A percentile compares a stretch with the other conserved stretches of the same genome.
These are phyloP conservation scores for Penicillium digitatum DNA, from an alignment of 2,329 filamentous ascomycete species.

Conservation along the genomic window DNA sequence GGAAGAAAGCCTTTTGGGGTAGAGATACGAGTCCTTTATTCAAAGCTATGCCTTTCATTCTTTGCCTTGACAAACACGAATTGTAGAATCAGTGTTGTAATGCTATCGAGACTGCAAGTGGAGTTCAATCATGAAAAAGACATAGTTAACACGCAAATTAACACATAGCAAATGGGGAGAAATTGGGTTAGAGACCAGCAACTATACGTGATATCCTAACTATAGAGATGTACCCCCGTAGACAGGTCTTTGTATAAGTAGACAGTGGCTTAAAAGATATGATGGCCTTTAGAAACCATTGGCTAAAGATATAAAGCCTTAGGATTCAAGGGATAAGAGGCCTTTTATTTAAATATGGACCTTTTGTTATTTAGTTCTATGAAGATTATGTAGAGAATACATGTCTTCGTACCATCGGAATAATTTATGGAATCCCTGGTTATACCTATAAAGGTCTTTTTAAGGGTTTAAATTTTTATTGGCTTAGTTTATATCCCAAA, in stretches of 20 bases:
- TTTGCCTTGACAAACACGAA: background rate
- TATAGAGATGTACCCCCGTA: background rate
- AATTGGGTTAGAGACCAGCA: background rate
- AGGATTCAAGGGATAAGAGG: background rate
- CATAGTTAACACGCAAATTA: background rate
- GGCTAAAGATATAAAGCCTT: background rate
- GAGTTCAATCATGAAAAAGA: background rate
- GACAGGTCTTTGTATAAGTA: accelerated
- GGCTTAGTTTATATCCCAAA: background rate
- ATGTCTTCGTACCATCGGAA: background rate
- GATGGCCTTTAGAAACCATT: background rate
- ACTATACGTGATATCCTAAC: too few relatives aligned
- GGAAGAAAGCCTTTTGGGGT: background rate
- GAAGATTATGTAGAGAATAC: background rate
- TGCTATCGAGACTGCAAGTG: background rate
- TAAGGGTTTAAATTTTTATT: background rate
- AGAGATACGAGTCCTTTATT: background rate
- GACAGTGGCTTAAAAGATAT: background rate
- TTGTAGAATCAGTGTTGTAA: background rate
- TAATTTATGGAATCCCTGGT: background rate
- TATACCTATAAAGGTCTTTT: background rate
- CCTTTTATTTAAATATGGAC: background rate
- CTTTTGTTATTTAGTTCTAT: background rate
- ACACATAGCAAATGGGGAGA: background rate
- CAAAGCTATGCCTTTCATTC: too few relatives aligned